These are phyloP conservation scores for Pythium dissimile DNA, from an alignment of 352 stramenopile species.

Conservation along the genomic window DNA sequence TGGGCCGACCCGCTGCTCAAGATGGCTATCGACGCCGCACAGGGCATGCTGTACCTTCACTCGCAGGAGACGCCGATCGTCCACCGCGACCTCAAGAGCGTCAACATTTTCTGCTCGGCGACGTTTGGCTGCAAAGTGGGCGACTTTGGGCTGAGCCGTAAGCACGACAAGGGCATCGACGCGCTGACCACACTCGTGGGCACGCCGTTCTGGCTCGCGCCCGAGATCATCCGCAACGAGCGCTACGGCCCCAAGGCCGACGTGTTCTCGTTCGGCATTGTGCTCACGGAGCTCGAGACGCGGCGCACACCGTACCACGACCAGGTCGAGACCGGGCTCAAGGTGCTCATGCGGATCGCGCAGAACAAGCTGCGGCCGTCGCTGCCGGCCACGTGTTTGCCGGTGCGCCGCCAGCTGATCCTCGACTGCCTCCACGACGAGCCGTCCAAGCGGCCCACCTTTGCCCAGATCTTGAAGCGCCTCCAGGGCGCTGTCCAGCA, in stretches of 20 bases:
- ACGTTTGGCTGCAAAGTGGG: slow-evolving; percentile 88
- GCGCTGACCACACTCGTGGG: slow-evolving; percentile 82
- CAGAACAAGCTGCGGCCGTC: slow-evolving; percentile 69
- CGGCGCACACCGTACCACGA: slow-evolving; percentile 83
- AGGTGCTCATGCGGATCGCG: slow-evolving; percentile 78
- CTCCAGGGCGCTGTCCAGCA: slow-evolving; percentile 76
- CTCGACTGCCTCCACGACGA: slow-evolving; percentile 67
- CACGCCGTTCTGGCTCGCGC: slow-evolving; percentile 85
- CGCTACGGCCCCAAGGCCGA: slow-evolving; percentile 75
- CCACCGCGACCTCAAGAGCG: slow-evolving; percentile 85
- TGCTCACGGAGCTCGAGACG: slow-evolving; percentile 84
- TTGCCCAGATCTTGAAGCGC: slow-evolving; percentile 65
- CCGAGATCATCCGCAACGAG: slow-evolving; percentile 87
- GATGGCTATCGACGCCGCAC: slow-evolving; percentile 82
- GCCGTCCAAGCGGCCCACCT: slow-evolving; percentile 54
- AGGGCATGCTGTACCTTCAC: slow-evolving; percentile 88
- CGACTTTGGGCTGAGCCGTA: slow-evolving; percentile 82
- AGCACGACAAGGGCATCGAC: slow-evolving; percentile 81
- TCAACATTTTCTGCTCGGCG: slow-evolving; percentile 86
- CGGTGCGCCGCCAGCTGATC: slow-evolving; percentile 60
- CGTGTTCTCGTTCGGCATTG: slow-evolving; percentile 89
- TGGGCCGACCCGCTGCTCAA: slow-evolving; percentile 85
- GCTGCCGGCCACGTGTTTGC: slow-evolving; percentile 56
- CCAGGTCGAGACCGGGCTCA: slow-evolving; percentile 60
- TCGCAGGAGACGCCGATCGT: slow-evolving; percentile 81